Conservation (phyloP, 2,329 filamentous ascomycete species). For the Ophiostoma sp. region DNA sequence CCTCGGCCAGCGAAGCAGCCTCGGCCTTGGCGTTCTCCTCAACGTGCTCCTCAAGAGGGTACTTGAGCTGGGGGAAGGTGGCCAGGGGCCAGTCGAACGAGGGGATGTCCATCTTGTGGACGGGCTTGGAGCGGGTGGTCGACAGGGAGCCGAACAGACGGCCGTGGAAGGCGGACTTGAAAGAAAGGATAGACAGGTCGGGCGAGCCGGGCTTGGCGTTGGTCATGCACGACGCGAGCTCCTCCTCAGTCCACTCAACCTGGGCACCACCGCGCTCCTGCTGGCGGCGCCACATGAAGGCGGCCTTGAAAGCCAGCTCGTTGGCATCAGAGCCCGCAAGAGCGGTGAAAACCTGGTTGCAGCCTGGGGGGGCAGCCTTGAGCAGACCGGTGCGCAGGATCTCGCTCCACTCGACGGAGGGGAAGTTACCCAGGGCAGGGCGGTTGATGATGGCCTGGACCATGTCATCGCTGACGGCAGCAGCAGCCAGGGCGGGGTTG, state of each 20-base stretch:
- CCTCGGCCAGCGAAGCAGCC: constrained; percentile 72
- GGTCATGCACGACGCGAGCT: constrained; percentile 69
- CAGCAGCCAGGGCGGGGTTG: constrained; percentile 68
- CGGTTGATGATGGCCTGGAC: constrained; percentile 76
- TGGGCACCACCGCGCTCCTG: constrained; percentile 70
- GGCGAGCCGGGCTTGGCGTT: constrained; percentile 75
- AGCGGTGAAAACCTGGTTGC: constrained; percentile 85
- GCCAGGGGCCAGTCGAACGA: constrained; percentile 94
- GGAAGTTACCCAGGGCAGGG: constrained; percentile 86
- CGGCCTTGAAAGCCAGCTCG: constrained; percentile 90
- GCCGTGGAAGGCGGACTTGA: constrained; percentile 84
- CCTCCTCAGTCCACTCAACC: constrained; percentile 73
- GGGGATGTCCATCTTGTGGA: constrained; percentile 92
- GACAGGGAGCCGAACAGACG: constrained; percentile 82
- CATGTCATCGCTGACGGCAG: constrained; percentile 73
- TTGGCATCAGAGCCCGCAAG: constrained; percentile 89
- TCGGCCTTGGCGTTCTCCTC: constrained; percentile 80
- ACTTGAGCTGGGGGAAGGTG: constrained; percentile 77
- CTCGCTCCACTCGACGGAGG: constrained; percentile 73
- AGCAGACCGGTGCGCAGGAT: constrained; percentile 76
- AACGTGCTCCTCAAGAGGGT: constrained; percentile 73
- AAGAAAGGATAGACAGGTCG: constrained; percentile 75
- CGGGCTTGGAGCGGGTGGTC: constrained; percentile 85
- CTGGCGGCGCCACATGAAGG: constrained; percentile 87
- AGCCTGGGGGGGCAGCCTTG: constrained; percentile 72